Evolutionary conservation across 257 asterid genomes (phyloP).

Genomic region (Jacaranda copaia): DNA sequence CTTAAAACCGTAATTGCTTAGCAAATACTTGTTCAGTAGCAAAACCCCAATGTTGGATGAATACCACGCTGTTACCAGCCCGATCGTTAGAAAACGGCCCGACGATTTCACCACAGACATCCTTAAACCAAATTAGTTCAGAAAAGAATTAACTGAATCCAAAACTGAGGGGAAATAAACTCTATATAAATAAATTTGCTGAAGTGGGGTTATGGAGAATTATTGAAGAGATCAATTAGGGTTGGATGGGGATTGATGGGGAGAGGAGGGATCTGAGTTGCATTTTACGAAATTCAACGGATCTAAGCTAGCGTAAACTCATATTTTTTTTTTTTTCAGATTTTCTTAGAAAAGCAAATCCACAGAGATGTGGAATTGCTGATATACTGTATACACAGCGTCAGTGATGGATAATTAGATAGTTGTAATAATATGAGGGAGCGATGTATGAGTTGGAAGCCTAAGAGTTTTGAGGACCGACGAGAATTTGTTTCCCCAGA

Average conservation of each 20-base stretch:
- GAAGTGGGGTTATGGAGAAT: conserved; percentile 14
- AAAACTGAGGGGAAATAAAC: conserved; percentile 22
- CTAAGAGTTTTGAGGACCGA: conserved; percentile 37
- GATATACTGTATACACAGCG: conserved; percentile 8
- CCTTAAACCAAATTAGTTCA: conserved; percentile 27
- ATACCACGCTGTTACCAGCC: conserved; percentile 84
- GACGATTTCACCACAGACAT: conserved; percentile 58
- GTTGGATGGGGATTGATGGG: conserved; percentile 34
- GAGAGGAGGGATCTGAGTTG: conserved; percentile 40
- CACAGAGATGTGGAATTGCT: conserved; percentile 24
- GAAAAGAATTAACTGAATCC: conserved; percentile 8
- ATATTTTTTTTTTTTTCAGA: background rate
- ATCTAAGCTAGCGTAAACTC: conserved; percentile 29
- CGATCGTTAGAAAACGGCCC: conserved; percentile 75
- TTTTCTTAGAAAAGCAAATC: conserved; percentile 10
- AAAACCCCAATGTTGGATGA: conserved; percentile 89
- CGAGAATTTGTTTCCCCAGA: conserved; percentile 39
- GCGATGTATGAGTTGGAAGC: conserved; percentile 11
- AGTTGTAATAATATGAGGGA: conserved; percentile 10
- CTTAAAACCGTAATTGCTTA: conserved; percentile 90
- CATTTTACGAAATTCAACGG: conserved; percentile 41
- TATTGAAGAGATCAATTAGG: conserved; percentile 35
- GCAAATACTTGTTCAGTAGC: conserved; percentile 76
- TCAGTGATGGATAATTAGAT: conserved; percentile 27
- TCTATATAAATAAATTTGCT: conserved; percentile 17